Evolutionary conservation across 2,329 filamentous ascomycete genomes (phyloP).

Genomic region (Dactylonectria macrodidyma): DNA sequence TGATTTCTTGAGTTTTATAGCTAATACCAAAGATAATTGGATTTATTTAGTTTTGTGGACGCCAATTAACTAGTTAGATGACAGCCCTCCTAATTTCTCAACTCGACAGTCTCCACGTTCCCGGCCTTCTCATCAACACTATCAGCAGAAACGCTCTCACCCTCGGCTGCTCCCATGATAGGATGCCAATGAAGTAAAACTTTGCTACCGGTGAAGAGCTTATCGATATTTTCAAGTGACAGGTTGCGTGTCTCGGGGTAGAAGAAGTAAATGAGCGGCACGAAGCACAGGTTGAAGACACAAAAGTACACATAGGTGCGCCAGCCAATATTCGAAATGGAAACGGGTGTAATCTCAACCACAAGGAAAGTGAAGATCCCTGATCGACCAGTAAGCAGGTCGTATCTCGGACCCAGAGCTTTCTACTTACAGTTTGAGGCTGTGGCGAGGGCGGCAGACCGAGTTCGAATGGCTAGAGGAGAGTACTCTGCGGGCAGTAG

Average conservation of each 20-base stretch:
- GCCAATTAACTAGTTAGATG: too few species aligned
- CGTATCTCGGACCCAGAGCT: too few species aligned
- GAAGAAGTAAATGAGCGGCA: conserved; percentile 63
- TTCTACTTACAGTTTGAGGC: conserved; percentile 51
- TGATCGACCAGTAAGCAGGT: too few species aligned
- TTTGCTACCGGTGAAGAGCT: conserved; percentile 53
- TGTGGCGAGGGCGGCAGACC: conserved; percentile 55
- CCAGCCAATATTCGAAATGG: conserved; percentile 55
- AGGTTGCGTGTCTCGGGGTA: conserved; percentile 65
- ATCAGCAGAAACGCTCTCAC: too few species aligned
- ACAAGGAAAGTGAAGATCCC: conserved; percentile 55
- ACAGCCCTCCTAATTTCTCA: too few species aligned
- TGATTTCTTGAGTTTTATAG: too few species aligned
- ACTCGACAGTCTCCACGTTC: too few species aligned
- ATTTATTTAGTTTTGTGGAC: too few species aligned
- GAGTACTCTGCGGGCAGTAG: conserved; percentile 61
- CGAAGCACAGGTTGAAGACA: conserved; percentile 54
- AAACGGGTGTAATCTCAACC: conserved; percentile 56
- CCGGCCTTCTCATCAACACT: too few species aligned
- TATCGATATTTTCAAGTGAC: conserved; percentile 65
- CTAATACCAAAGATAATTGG: too few species aligned
- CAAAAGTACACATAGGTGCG: conserved; percentile 56
- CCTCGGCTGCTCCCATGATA: conserved; percentile 46
- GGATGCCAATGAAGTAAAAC: conserved; percentile 50
- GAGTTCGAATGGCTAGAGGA: conserved; percentile 56